Evolutionary conservation across 2,329 filamentous ascomycete species (phyloP).

Genomic region (Bipolaris bicolor): DNA sequence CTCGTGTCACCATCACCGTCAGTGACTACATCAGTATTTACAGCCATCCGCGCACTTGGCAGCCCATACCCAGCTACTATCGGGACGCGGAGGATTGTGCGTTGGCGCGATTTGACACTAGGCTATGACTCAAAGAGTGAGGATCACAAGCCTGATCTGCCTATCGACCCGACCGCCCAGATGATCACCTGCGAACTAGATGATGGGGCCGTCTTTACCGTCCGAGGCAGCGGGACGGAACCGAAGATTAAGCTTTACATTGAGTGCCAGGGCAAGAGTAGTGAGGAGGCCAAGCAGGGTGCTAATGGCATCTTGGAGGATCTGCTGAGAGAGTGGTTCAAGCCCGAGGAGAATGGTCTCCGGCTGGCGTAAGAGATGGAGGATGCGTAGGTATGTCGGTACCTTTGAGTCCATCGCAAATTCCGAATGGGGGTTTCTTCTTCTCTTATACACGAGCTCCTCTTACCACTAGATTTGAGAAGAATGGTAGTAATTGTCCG

Average conservation of each 20-base stretch:
- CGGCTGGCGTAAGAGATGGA: constrained; percentile 30
- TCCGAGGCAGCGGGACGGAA: constrained; percentile 68
- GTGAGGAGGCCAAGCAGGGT: constrained; percentile 51
- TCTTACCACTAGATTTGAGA: too few relatives aligned
- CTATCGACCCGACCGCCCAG: constrained; percentile 63
- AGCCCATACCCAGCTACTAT: constrained; percentile 54
- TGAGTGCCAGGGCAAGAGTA: constrained; percentile 54
- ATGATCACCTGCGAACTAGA: constrained; percentile 69
- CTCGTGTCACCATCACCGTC: constrained; percentile 63
- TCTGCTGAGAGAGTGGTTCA: constrained; percentile 59
- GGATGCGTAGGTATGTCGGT: background rate
- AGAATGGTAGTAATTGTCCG: too few relatives aligned
- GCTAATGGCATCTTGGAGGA: constrained; percentile 55
- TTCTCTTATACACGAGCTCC: too few relatives aligned
- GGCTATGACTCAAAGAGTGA: constrained; percentile 64
- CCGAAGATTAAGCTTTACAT: constrained; percentile 70
- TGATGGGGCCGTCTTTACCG: constrained; percentile 62
- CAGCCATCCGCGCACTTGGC: constrained; percentile 56
- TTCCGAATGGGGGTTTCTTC: too few relatives aligned
- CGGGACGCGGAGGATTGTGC: constrained; percentile 59
- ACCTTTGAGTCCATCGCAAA: too few relatives aligned
- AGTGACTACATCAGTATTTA: constrained; percentile 62
- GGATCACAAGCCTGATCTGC: constrained; percentile 61
- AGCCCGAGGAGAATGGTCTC: constrained; percentile 46
- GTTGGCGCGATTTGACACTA: constrained; percentile 68